A percentile compares a stretch with the other conserved stretches of the same genome.
phyloP scores from a whole-genome alignment of 371 early-diverging fungal species.

The Catenaria anguillulae region DNA sequence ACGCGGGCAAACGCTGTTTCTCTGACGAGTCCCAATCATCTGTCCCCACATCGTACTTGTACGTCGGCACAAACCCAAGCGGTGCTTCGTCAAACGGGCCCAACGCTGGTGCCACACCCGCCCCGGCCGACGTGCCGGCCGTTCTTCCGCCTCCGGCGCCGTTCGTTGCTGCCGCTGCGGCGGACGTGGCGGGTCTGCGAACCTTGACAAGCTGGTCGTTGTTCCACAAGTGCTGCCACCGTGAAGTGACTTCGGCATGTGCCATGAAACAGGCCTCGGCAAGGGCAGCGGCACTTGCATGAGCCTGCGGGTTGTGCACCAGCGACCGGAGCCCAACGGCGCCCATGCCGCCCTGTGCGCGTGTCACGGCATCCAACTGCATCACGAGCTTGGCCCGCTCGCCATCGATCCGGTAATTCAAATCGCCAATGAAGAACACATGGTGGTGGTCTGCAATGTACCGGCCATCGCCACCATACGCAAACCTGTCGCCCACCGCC shows the following conservation, averaged over 20 bases:
- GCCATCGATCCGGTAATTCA: constrained; percentile 69
- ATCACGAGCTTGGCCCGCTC: constrained; percentile 40
- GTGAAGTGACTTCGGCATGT: not conserved
- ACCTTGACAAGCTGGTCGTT: constrained; percentile 53
- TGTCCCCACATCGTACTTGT: constrained; percentile 61
- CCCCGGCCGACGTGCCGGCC: not conserved
- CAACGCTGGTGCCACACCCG: constrained; percentile 38
- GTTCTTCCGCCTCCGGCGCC: no score
- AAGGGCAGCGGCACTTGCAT: not conserved
- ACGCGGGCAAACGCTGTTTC: constrained; percentile 63
- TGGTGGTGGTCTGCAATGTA: constrained; percentile 58
- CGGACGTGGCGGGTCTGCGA: constrained; percentile 11
- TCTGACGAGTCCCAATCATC: constrained; percentile 59
- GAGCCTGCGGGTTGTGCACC: not conserved
- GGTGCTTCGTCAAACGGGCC: constrained; percentile 45
- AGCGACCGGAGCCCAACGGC: not conserved
- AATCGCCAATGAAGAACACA: constrained; percentile 57
- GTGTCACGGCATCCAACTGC: constrained; percentile 16
- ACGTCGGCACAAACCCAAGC: constrained; percentile 61
- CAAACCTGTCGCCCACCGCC: constrained; percentile 18
- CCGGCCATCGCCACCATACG: constrained; percentile 45
- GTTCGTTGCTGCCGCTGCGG: not conserved
- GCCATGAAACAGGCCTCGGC: not conserved
- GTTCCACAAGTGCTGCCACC: constrained; percentile 21
- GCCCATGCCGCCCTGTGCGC: not conserved